Base-by-base conservation (phyloP, 2,329 filamentous ascomycete species). In the Botryotinia narcissicola region DNA sequence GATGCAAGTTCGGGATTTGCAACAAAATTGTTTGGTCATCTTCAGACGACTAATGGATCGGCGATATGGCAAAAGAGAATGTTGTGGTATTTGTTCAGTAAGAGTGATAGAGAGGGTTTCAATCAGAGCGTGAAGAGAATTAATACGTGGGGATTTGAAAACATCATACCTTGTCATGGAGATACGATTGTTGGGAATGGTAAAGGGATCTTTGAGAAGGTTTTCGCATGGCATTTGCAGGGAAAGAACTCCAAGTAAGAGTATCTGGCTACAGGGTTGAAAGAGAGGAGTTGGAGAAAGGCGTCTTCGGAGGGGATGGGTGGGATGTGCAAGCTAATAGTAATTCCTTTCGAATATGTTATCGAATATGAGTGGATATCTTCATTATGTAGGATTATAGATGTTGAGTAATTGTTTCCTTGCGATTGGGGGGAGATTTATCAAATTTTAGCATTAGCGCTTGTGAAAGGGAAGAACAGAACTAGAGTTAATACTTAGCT, bases 121-220 rank as follows among this genome's bases (percentile, higher is more conserved):
- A 90, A 90, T 76, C 86, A 89, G 75, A 94, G 91, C 77, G 84
- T 94, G 59, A 84, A 83, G 77, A 86, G 87, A 74, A 95, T 98
- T 75, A 85, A 90, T 71, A 81, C 83, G 72, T 99, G 95, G 95
- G 91, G 95, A 74, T 97, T 98, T 81, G 89, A 91, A 76, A 90
- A 90, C 57, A 86, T 98, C 69, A 90, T 99, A 74, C 94, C 95
- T 0, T 98, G 95, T 81, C 96, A 99, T 83, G 96, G 96, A 14
- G 96, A 99, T 83, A 91, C 93, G 25, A 90, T 98, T 77, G 91
- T 96, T 81, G 85, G 84, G 2, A 82, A 85, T 75, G 94, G 88
- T 16, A 97, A 97, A 86, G 87, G 87, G 18, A 85, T 93, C 25
- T 97, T 95, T 77, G 84, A 87, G 79, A 93, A 92, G 82, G 86